Conservation (phyloP, 805 yeast species). For the Metschnikowia anglica region DNA sequence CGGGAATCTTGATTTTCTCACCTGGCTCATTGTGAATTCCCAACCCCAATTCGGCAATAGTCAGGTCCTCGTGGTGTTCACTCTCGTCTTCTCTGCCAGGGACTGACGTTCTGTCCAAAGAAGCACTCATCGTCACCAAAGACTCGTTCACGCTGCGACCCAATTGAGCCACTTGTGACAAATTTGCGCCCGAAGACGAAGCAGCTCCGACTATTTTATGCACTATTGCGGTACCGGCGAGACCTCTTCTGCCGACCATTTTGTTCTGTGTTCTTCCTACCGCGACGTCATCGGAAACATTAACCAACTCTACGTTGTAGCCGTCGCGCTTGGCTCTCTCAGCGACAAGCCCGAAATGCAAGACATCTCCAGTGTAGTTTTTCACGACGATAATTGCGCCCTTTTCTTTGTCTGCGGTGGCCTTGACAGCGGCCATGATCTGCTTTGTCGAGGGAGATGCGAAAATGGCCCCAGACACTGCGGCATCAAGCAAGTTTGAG, state of each 20-base stretch:
- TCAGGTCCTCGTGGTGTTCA: slow-evolving; percentile 46
- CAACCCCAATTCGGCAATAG: slow-evolving; percentile 87
- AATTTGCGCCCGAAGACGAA: slow-evolving; percentile 40
- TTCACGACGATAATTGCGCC: slow-evolving; percentile 83
- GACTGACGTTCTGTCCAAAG: slow-evolving; percentile 84
- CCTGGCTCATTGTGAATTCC: slow-evolving; percentile 98
- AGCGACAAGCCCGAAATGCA: slow-evolving; percentile 89
- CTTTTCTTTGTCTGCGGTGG: slow-evolving; percentile 46
- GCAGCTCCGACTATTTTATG: slow-evolving; percentile 86
- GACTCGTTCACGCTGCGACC: slow-evolving; percentile 63
- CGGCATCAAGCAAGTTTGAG: slow-evolving; percentile 75
- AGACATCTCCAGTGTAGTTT: slow-evolving; percentile 91
- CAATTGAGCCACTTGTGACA: slow-evolving; percentile 53
- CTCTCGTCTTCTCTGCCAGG: slow-evolving; percentile 64
- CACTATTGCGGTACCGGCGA: slow-evolving; percentile 86
- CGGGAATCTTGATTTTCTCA: slow-evolving; percentile 68
- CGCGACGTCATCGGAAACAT: slow-evolving; percentile 90
- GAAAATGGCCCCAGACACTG: slow-evolving; percentile 88
- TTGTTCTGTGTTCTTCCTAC: slow-evolving; percentile 90
- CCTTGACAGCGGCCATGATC: slow-evolving; percentile 67
- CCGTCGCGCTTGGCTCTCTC: slow-evolving; percentile 85
- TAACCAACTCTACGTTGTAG: slow-evolving; percentile 64
- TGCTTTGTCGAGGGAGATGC: slow-evolving; percentile 96
- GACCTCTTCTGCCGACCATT: slow-evolving; percentile 90
- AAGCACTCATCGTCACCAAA: slow-evolving; percentile 84